Evolutionary conservation across 139 green algal species (phyloP), one percentile per base, ranked within the genome.

Genomic region (Pedinophyceae sp.): DNA sequence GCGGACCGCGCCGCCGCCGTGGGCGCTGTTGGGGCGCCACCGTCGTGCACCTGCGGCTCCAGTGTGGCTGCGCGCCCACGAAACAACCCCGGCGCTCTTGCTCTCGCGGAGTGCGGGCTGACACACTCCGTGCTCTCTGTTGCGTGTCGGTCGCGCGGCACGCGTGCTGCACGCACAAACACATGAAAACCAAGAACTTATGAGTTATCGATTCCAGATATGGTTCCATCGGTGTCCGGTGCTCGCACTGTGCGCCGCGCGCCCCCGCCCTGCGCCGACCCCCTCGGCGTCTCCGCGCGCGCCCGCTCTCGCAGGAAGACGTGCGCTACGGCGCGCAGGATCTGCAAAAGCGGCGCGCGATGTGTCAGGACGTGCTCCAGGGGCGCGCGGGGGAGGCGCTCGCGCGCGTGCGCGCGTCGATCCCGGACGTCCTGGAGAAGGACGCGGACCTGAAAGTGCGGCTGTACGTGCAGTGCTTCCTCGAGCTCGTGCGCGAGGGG

Each of bases 391-490:
- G 62, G 17, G 63, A 65, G 16, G 70, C 52, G 16, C 17, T 73
- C 20, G 48, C 43, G 1, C 48, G 72, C 17, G 15, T 70, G 26
- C 4, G 62, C 30, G 60, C 55, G 1, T 16, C 18, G 13, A 27
- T 23, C 10, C 70, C 68, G 6, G 71, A 70, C 34, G 52, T 73
- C 18, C 67, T 87, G 52, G 39, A 62, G 2, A 57, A 29, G 7
- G 30, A 73, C 20, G 67, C 72, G 2, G 18, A 23, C 15, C 47
- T 92, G 17, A 43, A 61, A 38, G 82, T 87, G 55, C 52, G 54
- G 5, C 58, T 86, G 29, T 61, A 71, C 2, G 66, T 75, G n/a
- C 77, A 82, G 63, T 66, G 72, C 24, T 82, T 89, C 48, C 52
- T 78, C 6, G 72, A 88, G 60, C 47, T 83, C 60, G 65, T 83